A percentile compares a stretch with the other conserved stretches of the same genome.
Evolutionary conservation across 1,284 basidiomycete species (phyloP).

Genomic region (Ustilago loliicola): DNA sequence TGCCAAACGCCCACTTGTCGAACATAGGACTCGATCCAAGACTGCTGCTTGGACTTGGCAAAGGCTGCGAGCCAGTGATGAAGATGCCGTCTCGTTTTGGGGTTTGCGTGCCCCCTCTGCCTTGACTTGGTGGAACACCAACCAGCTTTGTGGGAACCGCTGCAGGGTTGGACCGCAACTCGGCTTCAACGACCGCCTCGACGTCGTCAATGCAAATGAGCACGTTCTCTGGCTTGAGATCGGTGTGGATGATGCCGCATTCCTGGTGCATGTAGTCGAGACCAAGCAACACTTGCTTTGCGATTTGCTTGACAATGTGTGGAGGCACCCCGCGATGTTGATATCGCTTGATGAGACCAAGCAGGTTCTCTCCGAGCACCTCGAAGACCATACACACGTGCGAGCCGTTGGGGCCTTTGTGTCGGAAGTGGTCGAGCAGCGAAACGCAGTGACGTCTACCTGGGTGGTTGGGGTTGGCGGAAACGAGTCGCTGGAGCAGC

Average conservation of each 20-base stretch:
- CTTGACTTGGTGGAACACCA: constrained; percentile 94
- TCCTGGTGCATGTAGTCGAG: constrained; percentile 97
- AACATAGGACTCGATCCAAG: constrained; percentile 83
- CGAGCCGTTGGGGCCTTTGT: constrained; percentile 94
- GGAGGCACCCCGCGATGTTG: constrained; percentile 96
- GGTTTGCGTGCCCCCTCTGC: constrained; percentile 96
- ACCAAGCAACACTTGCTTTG: constrained; percentile 93
- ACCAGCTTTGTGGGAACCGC: constrained; percentile 83
- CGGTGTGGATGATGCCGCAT: constrained; percentile 86
- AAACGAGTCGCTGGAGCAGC: constrained; percentile 92
- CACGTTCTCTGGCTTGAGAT: constrained; percentile 98
- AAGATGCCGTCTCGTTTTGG: constrained; percentile 87
- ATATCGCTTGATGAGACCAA: constrained; percentile 95
- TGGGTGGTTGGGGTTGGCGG: constrained; percentile 77
- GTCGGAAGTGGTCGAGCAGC: constrained; percentile 95
- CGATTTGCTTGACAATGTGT: constrained; percentile 93
- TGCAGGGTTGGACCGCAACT: constrained; percentile 77
- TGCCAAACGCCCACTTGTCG: constrained; percentile 91
- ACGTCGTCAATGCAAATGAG: constrained; percentile 98
- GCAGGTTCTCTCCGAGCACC: constrained; percentile 96
- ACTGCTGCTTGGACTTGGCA: constrained; percentile 82
- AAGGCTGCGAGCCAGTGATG: constrained; percentile 93
- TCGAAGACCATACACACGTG: constrained; percentile 99
- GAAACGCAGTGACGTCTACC: constrained; percentile 79
- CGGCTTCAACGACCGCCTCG: constrained; percentile 89